Percentiles rank a stretch among this genome's conserved stretches.
Conservation (phyloP, 768 basidiomycete species). For the Neoboletus magnificus region DNA sequence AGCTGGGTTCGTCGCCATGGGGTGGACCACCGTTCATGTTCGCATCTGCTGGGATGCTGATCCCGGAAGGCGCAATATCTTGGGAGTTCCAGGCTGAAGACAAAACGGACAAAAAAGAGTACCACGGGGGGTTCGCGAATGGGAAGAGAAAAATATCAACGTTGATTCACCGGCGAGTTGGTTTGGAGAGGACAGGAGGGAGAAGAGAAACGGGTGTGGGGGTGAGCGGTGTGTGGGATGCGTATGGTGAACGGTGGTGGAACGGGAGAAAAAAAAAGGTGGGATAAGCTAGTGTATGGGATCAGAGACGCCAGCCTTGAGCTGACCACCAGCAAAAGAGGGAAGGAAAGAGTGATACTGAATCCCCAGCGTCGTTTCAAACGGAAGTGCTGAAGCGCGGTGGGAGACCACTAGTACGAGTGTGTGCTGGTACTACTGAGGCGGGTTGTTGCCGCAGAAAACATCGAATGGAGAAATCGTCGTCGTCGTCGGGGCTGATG, state of each 20-base stretch:
- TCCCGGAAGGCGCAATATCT: slow-evolving; percentile 74
- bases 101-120: slow-evolving; percentile 9
- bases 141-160: slow-evolving; percentile 41
- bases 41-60: slow-evolving; percentile 64
- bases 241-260: slow-evolving; percentile 8
- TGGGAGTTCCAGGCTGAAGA: slow-evolving; percentile 78
- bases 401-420: slow-evolving; percentile 28
- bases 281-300: slow-evolving; percentile 7
- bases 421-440: slow-evolving; percentile 30
- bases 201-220: slow-evolving; percentile 19
- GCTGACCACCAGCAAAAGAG: slow-evolving; percentile 27
- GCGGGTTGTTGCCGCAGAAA: slow-evolving; percentile 37
- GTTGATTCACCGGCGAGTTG: slow-evolving; percentile 35
- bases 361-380: slow-evolving; percentile 27
- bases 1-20: slow-evolving; percentile 53
- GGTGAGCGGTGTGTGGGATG: slow-evolving; percentile 14
- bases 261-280: slow-evolving; percentile 11
- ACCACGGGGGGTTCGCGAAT: slow-evolving; percentile 21
- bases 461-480: slow-evolving; percentile 46
- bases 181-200: slow-evolving; percentile 21
- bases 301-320: slow-evolving; percentile 34
- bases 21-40: slow-evolving; percentile 44
- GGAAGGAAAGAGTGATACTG: slow-evolving; percentile 13
- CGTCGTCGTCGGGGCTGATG: slow-evolving; percentile 67
- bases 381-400: slow-evolving; percentile 30